phyloP scores from a whole-genome alignment of 1,284 basidiomycete species.

The Cryptococcus sp. region DNA sequence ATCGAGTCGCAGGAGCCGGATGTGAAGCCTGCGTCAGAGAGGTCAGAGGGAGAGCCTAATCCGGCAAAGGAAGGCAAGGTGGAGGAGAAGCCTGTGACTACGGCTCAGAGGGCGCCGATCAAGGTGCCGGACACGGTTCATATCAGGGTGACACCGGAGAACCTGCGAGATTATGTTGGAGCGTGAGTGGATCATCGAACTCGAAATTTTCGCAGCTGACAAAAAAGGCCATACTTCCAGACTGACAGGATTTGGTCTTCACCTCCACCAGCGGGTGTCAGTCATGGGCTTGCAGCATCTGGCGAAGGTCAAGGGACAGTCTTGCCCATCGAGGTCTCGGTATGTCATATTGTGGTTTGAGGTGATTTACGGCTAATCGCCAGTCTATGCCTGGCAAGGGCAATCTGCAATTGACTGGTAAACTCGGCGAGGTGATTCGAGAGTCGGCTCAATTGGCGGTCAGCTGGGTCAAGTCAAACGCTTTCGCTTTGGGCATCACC shows the following conservation, averaged over 20 bases:
- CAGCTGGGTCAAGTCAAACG: slow-evolving; percentile 88
- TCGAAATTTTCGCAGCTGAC: too few species aligned
- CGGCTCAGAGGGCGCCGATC: slow-evolving; percentile 71
- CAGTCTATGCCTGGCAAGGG: slow-evolving; percentile 92
- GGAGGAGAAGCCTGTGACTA: slow-evolving; percentile 51
- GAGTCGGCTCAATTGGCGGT: slow-evolving; percentile 92
- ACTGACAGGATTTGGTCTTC: slow-evolving; percentile 85
- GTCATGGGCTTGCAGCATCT: slow-evolving; percentile 88
- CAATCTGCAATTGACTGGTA: slow-evolving; percentile 82
- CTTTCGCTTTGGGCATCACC: slow-evolving; percentile 81
- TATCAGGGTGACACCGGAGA: slow-evolving; percentile 76
- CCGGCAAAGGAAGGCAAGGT: slow-evolving; percentile 8
- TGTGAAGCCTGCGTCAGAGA: slow-evolving; percentile 46
- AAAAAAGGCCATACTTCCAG: slow-evolving; percentile 74
- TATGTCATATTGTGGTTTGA: slow-evolving; percentile 48
- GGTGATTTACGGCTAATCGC: slow-evolving; percentile 6
- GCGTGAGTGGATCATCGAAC: slow-evolving; percentile 48
- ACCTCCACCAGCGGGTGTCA: slow-evolving; percentile 83
- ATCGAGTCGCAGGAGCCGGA: slow-evolving; percentile 45
- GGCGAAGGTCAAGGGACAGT: slow-evolving; percentile 94
- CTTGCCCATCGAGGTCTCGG: slow-evolving; percentile 93
- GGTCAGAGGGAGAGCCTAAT: slow-evolving; percentile 38
- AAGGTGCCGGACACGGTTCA: slow-evolving; percentile 72
- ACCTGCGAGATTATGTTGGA: slow-evolving; percentile 92
- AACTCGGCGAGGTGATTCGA: slow-evolving; percentile 94